These are phyloP conservation scores for Furcasterigmium furcatum DNA, from an alignment of 2,329 filamentous ascomycete species.

Conservation along the genomic window DNA sequence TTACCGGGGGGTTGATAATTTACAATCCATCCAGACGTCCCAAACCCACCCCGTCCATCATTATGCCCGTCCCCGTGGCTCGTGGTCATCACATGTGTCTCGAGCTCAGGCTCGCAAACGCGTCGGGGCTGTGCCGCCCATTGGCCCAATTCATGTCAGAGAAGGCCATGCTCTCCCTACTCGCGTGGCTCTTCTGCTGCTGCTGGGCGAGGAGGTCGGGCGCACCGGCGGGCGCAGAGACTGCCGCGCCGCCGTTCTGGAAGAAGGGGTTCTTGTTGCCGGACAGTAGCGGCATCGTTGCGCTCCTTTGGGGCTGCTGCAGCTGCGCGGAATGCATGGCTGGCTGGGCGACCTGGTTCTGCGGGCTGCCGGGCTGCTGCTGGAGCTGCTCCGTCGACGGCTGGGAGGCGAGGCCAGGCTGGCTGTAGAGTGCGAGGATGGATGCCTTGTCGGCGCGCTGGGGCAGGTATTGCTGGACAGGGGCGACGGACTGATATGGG, in stretches of 20 bases:
- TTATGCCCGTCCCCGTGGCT: too few species aligned
- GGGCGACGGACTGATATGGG: slow-evolving; percentile 13
- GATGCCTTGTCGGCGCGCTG: slow-evolving; percentile 65
- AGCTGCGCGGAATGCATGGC: slow-evolving; percentile 11
- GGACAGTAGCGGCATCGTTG: slow-evolving; percentile 27
- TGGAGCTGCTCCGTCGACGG: slow-evolving; percentile 23
- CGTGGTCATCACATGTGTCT: slow-evolving; percentile 35
- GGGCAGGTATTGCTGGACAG: slow-evolving; percentile 31
- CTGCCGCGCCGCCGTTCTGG: too few species aligned
- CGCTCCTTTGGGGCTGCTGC: slow-evolving; percentile 16
- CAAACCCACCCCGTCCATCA: too few species aligned
- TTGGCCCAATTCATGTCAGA: slow-evolving; percentile 63
- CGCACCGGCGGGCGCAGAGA: slow-evolving; percentile 16
- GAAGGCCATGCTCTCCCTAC: slow-evolving; percentile 68
- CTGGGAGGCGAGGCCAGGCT: slow-evolving; percentile 48
- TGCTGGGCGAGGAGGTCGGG: slow-evolving; percentile 11
- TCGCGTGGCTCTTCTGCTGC: slow-evolving; percentile 41
- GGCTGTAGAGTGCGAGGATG: slow-evolving; percentile 73
- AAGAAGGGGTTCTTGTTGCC: slow-evolving; percentile 59
- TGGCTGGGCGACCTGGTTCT: slow-evolving; percentile 20
- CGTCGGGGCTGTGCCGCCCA: slow-evolving; percentile 75
- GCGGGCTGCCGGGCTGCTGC: slow-evolving; percentile 15
- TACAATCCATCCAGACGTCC: too few species aligned
- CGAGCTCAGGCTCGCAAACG: slow-evolving; percentile 73
- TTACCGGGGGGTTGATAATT: too few species aligned